These are phyloP conservation scores for Ophiostoma himal-ulmi DNA, from an alignment of 2,329 filamentous ascomycete species.

Conservation along the genomic window DNA sequence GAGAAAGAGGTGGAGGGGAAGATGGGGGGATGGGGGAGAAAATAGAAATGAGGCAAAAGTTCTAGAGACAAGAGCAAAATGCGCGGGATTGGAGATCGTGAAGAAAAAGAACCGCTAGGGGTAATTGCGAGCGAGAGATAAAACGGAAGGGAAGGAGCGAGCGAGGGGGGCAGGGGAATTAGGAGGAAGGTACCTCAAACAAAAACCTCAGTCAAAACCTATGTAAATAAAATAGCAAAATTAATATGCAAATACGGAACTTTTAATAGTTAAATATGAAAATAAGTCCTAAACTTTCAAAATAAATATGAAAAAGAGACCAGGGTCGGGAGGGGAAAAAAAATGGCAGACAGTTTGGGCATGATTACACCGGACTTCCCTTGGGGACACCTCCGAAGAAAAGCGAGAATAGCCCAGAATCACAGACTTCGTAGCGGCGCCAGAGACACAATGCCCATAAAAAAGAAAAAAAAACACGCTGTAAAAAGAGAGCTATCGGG, in stretches of 20 bases:
- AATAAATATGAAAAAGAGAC: conserved; percentile 1
- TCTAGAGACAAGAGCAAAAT: conserved; percentile 12
- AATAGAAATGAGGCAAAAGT: conserved; percentile 11
- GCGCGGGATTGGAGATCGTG: conserved; percentile 13
- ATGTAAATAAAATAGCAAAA: conserved; percentile 8
- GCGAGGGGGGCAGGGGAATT: conserved; percentile 2
- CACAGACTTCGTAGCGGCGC: background rate
- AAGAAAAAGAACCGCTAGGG: conserved; percentile 19
- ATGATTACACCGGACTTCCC: conserved; percentile 19
- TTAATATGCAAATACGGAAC: conserved; percentile 17
- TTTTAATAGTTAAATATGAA: background rate
- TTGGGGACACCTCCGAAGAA: conserved; percentile 21
- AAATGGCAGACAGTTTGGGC: background rate
- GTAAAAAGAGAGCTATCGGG: conserved; percentile 18
- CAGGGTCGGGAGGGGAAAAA: conserved; percentile 2
- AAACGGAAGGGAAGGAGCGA: conserved; percentile 12
- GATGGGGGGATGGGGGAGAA: conserved; percentile 1
- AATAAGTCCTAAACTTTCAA: background rate
- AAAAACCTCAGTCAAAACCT: conserved; percentile 1
- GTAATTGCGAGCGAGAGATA: conserved; percentile 16
- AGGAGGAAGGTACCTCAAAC: conserved; percentile 6
- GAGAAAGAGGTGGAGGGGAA: background rate
- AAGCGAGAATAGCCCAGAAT: conserved; percentile 8
- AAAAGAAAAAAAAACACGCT: conserved; percentile 14
- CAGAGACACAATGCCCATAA: conserved; percentile 11